These are phyloP conservation scores for Neurospora sp. DNA, from an alignment of 495 filamentous ascomycete genomes.

Conservation along the genomic window DNA sequence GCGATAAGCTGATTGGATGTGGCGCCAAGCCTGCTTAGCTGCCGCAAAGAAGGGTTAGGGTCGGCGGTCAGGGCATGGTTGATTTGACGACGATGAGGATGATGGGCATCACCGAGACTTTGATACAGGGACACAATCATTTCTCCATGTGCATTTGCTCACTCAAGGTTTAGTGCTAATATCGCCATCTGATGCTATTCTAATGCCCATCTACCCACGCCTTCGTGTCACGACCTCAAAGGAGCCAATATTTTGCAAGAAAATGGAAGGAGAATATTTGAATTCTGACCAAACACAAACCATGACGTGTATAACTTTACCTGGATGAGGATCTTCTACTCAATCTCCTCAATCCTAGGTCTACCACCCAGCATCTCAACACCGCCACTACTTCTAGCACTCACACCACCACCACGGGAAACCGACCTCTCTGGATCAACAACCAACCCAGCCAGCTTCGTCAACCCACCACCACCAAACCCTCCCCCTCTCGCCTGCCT, in stretches of 20 bases:
- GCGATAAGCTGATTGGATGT: not conserved
- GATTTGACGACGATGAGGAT: not conserved
- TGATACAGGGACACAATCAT: too few species aligned
- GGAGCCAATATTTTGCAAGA: not conserved
- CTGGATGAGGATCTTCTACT: slow-evolving; percentile 10
- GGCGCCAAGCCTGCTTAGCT: not conserved
- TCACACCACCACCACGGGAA: slow-evolving; percentile 8
- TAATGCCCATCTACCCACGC: not conserved
- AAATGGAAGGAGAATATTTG: not conserved
- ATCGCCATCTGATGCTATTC: not conserved
- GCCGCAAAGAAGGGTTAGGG: not conserved
- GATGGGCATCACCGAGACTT: not conserved
- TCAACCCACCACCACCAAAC: slow-evolving; percentile 10
- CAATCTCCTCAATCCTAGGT: slow-evolving; percentile 39
- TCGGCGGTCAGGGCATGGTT: not conserved
- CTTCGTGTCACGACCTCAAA: not conserved
- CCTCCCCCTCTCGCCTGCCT: not conserved
- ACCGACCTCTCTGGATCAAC: slow-evolving; percentile 19
- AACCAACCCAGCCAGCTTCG: slow-evolving; percentile 34
- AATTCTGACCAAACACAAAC: not conserved
- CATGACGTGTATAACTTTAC: too few species aligned
- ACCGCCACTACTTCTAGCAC: not conserved
- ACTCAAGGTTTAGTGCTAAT: not conserved
- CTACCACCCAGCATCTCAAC: not conserved
- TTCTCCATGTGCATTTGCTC: not conserved